A percentile compares a stretch with the other conserved stretches of the same genome.
phyloP scores from a whole-genome alignment of 805 yeast genomes.

The Myxozyma kluyveri region DNA sequence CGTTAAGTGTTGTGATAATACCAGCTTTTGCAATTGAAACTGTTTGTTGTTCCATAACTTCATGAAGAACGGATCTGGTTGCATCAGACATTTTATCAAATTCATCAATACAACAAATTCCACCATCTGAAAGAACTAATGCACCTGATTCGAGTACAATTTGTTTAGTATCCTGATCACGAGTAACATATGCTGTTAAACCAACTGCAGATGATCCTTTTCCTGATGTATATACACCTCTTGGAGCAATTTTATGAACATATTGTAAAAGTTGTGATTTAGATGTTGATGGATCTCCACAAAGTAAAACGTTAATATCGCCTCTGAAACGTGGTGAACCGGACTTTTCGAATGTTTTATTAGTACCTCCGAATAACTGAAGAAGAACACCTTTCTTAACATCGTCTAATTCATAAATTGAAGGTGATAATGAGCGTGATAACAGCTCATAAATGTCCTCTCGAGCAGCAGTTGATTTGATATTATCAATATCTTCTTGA shows the following conservation, averaged over 20 bases:
- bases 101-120: constrained; percentile 98
- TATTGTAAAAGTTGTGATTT: constrained; percentile 92
- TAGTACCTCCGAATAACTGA: constrained; percentile 94
- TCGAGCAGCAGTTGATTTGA: constrained; percentile 60
- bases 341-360: constrained; percentile 82
- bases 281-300: constrained; percentile 98
- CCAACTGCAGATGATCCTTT: constrained; percentile 99
- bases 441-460: constrained; percentile 80
- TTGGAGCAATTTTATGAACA: constrained; percentile 95
- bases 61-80: constrained; percentile 92
- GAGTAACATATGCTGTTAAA: constrained; percentile 91
- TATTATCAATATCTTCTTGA: constrained; percentile 64
- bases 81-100: constrained; percentile 96
- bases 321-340: constrained; percentile 86
- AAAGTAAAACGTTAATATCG: constrained; percentile 82
- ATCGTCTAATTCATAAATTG: constrained; percentile 92
- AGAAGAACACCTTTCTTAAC: constrained; percentile 91
- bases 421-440: constrained; percentile 93
- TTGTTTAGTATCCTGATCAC: constrained; percentile 92
- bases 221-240: constrained; percentile 98
- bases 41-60: constrained; percentile 99
- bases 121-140: constrained; percentile 92
- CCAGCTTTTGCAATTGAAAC: constrained; percentile 98
- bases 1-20: constrained; percentile 92
- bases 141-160: constrained; percentile 95